Base-by-base conservation (phyloP, 345 rosid genomes). In the Aethionema arabicum region DNA sequence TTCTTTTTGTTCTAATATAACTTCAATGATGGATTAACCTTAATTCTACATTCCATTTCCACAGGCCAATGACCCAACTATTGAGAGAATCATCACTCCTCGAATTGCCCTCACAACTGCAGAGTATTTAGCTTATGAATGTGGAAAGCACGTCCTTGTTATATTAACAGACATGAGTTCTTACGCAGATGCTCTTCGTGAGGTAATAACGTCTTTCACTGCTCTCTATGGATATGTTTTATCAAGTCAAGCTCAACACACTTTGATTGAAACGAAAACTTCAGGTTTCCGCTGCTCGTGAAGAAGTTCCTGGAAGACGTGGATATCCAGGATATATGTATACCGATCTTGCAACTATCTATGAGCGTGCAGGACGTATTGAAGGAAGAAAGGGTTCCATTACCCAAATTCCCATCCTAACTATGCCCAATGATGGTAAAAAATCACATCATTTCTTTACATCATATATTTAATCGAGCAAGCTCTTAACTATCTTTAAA, bases 161-260 rank as follows among this genome's bases (percentile, higher is more conserved):
- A 93, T 93, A 60, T 88, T 93, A 36, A 90, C 99, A 3, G 99
- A 93, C 68, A 87, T 93, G 99, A 93, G 99, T 81, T 93, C 99
- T n/a, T 93, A 93, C 78, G 99, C 99, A 58, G 99, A 93, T 79
- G 99, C 97, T 78, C 97, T 90, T 75, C 96, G 97, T 71, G 99
- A 93, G 99, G 97, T 93, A 74, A 68, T 35, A 11, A 42, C 30
- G 35, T 10, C 5, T 40, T 12, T 27, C 51, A 8, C 6, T 63
- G 32, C 21, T 21, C 10, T 46, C 5, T 45, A 14, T 32, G 32
- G 27, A 21, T 21, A 21, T 21, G 2, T 21, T 21, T 21, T 21
- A 21, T 21, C 2, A 21, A 21, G 27, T 21, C 27, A 21, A 21
- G 27, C 27, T 21, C 27, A 21, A 21, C 27, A 21, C 2, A 21